Base-by-base conservation (phyloP, 1,284 basidiomycete genomes). In the Ustanciosporium gigantosporum region DNA sequence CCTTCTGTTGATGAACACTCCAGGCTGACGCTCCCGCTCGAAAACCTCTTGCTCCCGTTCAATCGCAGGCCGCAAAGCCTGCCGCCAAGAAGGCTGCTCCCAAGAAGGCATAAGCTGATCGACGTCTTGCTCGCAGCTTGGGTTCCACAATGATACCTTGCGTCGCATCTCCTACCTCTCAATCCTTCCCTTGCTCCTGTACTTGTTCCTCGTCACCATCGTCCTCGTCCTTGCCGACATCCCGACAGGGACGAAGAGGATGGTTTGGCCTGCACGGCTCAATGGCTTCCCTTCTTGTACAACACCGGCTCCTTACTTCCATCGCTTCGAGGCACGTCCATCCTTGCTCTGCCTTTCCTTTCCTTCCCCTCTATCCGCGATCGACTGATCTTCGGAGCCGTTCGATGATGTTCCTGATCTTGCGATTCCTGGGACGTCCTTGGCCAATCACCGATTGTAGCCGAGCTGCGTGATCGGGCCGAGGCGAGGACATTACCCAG, bases 11-110 rank as follows among this genome's bases (percentile, higher is more conserved):
- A n/a, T n/a, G n/a, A n/a, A n/a, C n/a, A n/a, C 48, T 43, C 24
- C 41, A 65, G 55, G 51, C 61, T 65, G 55, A 60, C 57, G 52
- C 57, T 49, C 39, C 66, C 48, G 46, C 46, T 41, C 47, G 48
- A 46, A 56, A 53, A 53, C 55, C 61, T 44, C 61, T 58, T 55
- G 61, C 61, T 46, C 55, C 61, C 22, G 47, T 46, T 31, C 61
- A 59, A 59, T 45, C 56, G 7, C 51, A 72, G 46, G 58, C 72
- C 37, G 60, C 75, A 27, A 78, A 73, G 67, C 55, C 70, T 22
- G 68, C 73, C n/a, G 58, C 73, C 29, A 78, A 77, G 74, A 74
- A 69, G 64, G 49, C 70, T 29, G 64, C 68, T 23, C 59, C 66
- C 43, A 69, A 64, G 64, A 71, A 66, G 60, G 64, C 59, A 44